Evolutionary conservation across 257 asterid species (phyloP).

Genomic region (Thymus quinquecostatus): DNA sequence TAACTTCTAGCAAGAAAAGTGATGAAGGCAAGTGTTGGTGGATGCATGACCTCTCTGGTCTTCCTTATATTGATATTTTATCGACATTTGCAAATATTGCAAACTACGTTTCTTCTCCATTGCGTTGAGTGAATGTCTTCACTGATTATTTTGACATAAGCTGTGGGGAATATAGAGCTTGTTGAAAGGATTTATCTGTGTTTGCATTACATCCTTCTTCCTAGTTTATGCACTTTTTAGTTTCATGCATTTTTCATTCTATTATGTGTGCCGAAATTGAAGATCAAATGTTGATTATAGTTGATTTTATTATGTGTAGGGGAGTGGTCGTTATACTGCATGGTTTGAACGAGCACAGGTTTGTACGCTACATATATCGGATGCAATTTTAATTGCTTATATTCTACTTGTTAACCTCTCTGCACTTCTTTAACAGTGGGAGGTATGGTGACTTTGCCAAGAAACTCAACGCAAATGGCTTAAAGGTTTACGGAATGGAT

Average conservation of each 20-base stretch:
- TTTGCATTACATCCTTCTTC: not conserved
- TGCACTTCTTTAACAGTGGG: slow-evolving; percentile 53
- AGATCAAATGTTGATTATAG: slow-evolving; percentile 13
- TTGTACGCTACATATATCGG: slow-evolving; percentile 16
- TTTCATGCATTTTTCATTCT: not conserved
- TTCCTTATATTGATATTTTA: not conserved
- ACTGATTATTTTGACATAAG: not conserved
- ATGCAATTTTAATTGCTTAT: not conserved
- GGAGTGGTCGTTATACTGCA: slow-evolving; percentile 81
- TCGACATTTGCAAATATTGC: not conserved
- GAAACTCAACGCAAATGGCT: slow-evolving; percentile 74
- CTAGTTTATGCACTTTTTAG: not conserved
- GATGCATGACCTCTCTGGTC: not conserved
- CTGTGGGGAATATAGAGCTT: slow-evolving; percentile 10
- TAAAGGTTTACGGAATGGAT: slow-evolving; percentile 87
- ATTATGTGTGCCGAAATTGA: not conserved
- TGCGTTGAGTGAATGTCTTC: not conserved
- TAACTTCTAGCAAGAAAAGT: not conserved
- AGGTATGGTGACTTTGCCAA: slow-evolving; percentile 79
- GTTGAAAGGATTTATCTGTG: not conserved
- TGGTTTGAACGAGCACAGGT: slow-evolving; percentile 94
- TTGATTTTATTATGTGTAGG: slow-evolving; percentile 40
- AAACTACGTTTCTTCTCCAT: not conserved
- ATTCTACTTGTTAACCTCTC: not conserved
- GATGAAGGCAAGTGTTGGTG: not conserved